Conservation (phyloP, 1,284 basidiomycete species). For the Boletus sp. region DNA sequence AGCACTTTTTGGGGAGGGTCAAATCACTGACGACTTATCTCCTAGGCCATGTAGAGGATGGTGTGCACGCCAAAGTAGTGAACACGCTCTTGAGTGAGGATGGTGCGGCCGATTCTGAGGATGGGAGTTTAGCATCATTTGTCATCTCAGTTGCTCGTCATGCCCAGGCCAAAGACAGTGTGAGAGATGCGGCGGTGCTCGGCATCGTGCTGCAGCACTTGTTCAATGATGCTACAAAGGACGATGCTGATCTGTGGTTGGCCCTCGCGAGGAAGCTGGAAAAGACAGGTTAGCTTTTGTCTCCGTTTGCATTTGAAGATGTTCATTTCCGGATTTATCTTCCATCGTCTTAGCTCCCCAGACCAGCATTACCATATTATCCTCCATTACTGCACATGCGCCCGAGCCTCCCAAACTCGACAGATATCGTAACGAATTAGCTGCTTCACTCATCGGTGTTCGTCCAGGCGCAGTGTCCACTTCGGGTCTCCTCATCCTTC, state of each 20-base stretch:
- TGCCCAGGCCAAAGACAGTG: constrained; percentile 42
- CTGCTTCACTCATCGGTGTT: constrained; percentile 73
- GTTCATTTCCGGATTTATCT: constrained; percentile 1
- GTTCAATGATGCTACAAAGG: constrained; percentile 54
- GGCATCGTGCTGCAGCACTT: constrained; percentile 56
- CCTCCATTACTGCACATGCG: constrained; percentile 57
- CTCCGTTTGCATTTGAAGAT: not conserved
- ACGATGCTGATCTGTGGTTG: constrained; percentile 78
- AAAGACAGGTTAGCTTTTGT: constrained; percentile 45
- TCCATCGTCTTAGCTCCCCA: constrained; percentile 51
- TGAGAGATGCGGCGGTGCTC: constrained; percentile 56
- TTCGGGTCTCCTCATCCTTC: constrained; percentile 67
- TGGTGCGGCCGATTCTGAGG: constrained; percentile 13
- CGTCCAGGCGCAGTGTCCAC: constrained; percentile 58
- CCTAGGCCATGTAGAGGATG: constrained; percentile 45
- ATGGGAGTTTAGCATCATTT: constrained; percentile 38
- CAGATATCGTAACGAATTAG: constrained; percentile 86
- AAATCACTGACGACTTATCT: constrained; percentile 69
- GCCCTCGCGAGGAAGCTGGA: constrained; percentile 59
- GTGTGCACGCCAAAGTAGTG: constrained; percentile 21
- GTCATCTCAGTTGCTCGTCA: constrained; percentile 40
- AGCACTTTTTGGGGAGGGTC: constrained; percentile 46
- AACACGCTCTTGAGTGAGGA: constrained; percentile 29
- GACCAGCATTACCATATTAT: constrained; percentile 61
- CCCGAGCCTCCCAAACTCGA: constrained; percentile 73